Conservation (phyloP, 805 yeast species). For the Kluyveromyces nonfermentans region DNA sequence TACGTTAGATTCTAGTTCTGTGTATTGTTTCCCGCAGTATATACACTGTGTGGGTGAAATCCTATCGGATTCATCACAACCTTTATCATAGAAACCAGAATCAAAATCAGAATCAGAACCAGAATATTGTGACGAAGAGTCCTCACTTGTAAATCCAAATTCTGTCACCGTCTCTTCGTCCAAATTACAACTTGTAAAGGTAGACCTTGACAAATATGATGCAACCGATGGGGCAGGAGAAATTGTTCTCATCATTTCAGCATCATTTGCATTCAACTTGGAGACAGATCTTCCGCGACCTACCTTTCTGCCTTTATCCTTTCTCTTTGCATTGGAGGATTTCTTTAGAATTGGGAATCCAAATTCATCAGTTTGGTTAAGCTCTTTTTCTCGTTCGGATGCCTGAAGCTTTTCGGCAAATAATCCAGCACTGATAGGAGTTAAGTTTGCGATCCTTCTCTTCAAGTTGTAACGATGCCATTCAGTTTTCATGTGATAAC, state of each 20-base stretch:
- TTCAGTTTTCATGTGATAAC: conserved; percentile 92
- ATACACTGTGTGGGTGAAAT: conserved; percentile 43
- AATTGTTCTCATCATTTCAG: conserved; percentile 25
- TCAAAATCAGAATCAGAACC: conserved; percentile 20
- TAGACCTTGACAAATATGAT: conserved; percentile 43
- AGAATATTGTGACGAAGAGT: conserved; percentile 12
- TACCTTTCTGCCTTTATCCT: conserved; percentile 5
- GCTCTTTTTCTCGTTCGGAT: conserved; percentile 25
- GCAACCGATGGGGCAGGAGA: conserved; percentile 49
- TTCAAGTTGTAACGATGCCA: conserved; percentile 97
- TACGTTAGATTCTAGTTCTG: conserved; percentile 48
- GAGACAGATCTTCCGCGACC: conserved; percentile 22
- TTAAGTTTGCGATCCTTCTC: conserved; percentile 78
- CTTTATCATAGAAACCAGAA: conserved; percentile 28
- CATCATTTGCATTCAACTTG: conserved; percentile 3
- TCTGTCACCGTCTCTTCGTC: conserved; percentile 45
- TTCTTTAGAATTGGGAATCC: conserved; percentile 30
- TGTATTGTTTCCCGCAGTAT: conserved; percentile 46
- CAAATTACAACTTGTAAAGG: conserved; percentile 30
- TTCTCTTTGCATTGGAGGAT: conserved; percentile 11
- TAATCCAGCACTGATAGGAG: conserved; percentile 56
- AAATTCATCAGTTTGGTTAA: conserved; percentile 31
- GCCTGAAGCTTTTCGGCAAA: conserved; percentile 33
- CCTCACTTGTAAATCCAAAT: conserved; percentile 34
- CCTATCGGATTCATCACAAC: conserved; percentile 25